Percentiles rank a stretch among this genome's conserved stretches.
Evolutionary conservation across 208 protist genomes (phyloP).

Genomic region (Crithidia brevicula): DNA sequence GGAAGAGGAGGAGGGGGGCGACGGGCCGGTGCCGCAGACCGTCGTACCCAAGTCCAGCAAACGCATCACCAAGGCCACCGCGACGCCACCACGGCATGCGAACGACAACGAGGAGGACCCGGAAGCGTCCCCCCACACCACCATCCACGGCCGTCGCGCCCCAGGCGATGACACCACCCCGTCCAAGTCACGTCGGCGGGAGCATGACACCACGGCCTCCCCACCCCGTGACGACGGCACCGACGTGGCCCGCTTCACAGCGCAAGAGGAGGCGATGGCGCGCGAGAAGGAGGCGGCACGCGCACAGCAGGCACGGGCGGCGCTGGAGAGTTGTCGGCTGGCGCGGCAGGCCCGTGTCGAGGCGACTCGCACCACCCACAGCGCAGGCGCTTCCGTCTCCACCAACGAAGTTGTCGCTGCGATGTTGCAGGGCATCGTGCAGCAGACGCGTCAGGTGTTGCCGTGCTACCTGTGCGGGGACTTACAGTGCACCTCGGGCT

Average conservation of each 20-base stretch:
- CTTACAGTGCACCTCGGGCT: slow-evolving; percentile 48
- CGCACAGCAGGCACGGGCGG: slow-evolving; percentile 14
- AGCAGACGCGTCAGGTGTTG: slow-evolving; percentile 65
- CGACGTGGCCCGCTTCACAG: slow-evolving; percentile 14
- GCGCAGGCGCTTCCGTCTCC: slow-evolving; percentile 7
- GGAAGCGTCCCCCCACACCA: slow-evolving; percentile 20
- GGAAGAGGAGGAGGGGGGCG: slow-evolving; percentile 8
- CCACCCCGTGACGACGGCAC: slow-evolving; percentile 12
- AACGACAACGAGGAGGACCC: neutral
- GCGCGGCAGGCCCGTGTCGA: slow-evolving; percentile 6
- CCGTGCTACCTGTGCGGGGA: slow-evolving; percentile 82
- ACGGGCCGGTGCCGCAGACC: slow-evolving; percentile 10
- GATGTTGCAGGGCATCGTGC: slow-evolving; percentile 65
- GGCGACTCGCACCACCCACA: neutral
- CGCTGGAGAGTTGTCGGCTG: slow-evolving; percentile 21
- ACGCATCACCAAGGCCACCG: neutral
- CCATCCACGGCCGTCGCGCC: slow-evolving; percentile 9
- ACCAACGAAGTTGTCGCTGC: slow-evolving; percentile 45
- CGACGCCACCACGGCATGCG: neutral
- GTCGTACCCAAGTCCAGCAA: slow-evolving; percentile 5
- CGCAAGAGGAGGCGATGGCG: slow-evolving; percentile 18
- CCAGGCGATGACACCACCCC: slow-evolving; percentile 22
- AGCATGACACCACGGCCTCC: slow-evolving; percentile 30
- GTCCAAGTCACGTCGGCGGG: slow-evolving; percentile 37
- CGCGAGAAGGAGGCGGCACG: slow-evolving; percentile 23